Evolutionary conservation across 2,329 filamentous ascomycete species (phyloP), one percentile per base, ranked within the genome.

Genomic region (Paracamarosporium sp.): DNA sequence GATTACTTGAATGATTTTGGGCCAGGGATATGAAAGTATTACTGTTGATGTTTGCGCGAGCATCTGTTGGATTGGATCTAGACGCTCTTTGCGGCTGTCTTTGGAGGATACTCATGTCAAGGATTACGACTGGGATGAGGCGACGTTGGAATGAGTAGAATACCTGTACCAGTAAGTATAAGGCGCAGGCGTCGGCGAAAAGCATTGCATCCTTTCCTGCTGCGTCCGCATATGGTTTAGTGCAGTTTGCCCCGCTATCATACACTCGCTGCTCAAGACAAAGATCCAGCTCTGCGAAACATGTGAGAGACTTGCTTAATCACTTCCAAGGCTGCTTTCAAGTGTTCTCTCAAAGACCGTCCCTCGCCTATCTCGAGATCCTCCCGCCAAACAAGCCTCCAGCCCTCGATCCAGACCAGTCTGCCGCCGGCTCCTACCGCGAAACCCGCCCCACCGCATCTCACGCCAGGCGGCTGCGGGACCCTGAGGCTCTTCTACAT

Each of bases 401-500:
- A n/a, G 30, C 1, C 3, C 30, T 13, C 4, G 4, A 31, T 31
- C 30, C 8, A 31, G 17, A 20, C 20, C 17, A 2, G 1, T 28
- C 41, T 17, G 24, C 6, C 41, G 38, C 24, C 28, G 15, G 45
- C 45, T 27, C 17, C 43, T n/a, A 46, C 25, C 15, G 17, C 24
- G 5, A 40, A 6, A 4, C 17, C 22, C n/a, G 28, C 47, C 47
- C 33, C 33, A 50, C 47, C 47, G 17, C 31, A 24, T 24, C 20
- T 17, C 47, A 24, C 22, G 20, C 5, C 31, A 50, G 30, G 33
- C 22, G 20, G 20, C 17, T 38, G 35, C 35, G 31, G 13, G 47
- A 50, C 47, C 47, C 47, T 40, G 47, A 50, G 47, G 47, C 47
- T 50, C 47, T 40, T 40, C 13, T 6, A n/a, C n/a, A n/a, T n/a